Evolutionary conservation across 2,329 filamentous ascomycete species (phyloP).

Genomic region (Penicillium decumbens): DNA sequence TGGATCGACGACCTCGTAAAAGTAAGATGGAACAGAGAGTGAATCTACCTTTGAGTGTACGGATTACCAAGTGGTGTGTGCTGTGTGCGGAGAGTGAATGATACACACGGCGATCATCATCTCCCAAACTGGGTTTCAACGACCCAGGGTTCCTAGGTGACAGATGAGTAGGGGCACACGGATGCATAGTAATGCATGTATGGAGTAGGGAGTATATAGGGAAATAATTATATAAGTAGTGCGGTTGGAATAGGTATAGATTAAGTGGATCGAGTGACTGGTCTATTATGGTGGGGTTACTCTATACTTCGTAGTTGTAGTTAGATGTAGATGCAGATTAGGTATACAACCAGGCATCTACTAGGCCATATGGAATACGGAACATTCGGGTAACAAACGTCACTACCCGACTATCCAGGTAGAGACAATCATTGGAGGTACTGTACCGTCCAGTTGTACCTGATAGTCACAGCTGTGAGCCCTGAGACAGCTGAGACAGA

Average conservation of each 20-base stretch:
- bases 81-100: constrained; percentile 16
- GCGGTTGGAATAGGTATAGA: neutral
- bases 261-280: neutral
- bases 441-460: neutral
- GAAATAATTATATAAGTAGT: neutral
- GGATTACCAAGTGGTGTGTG: neutral
- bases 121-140: constrained; percentile 5
- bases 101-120: constrained; percentile 23
- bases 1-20: constrained; percentile 5
- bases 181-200: too few species aligned
- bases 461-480: neutral
- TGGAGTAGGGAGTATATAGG: too few species aligned
- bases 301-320: too few species aligned
- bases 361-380: too few species aligned
- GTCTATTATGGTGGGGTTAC: neutral
- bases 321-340: too few species aligned
- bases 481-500: neutral
- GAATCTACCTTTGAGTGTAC: neutral
- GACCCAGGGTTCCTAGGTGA: constrained; percentile 9
- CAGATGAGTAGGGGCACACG: neutral
- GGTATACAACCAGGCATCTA: too few species aligned
- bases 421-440: too few species aligned
- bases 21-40: neutral
- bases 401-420: neutral
- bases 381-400: neutral